phyloP scores from a whole-genome alignment of 2,329 filamentous ascomycete genomes.

The Gnomoniopsis sp. region DNA sequence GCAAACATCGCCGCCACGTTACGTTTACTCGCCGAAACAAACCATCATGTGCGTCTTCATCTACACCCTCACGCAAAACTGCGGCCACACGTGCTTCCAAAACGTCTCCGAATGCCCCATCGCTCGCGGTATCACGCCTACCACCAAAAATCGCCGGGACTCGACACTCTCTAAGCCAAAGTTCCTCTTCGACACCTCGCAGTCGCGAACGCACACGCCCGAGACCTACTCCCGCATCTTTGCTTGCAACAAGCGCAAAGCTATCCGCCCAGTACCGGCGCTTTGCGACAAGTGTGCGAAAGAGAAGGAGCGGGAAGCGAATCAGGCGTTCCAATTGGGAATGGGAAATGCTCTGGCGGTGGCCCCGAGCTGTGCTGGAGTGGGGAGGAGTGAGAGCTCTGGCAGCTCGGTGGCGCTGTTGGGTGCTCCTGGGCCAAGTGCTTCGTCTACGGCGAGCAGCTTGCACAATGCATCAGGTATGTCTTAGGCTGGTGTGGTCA shows the following conservation, averaged over 20 bases:
- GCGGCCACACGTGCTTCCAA: slow-evolving; percentile 31
- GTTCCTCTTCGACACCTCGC: slow-evolving; percentile 18
- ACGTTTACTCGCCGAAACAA: no score
- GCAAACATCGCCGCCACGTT: no score
- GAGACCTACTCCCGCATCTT: slow-evolving; percentile 2
- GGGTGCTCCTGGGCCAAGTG: neutral
- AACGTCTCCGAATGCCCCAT: slow-evolving; percentile 31
- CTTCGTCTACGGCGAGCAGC: neutral
- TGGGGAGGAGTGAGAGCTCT: neutral
- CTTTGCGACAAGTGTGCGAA: slow-evolving; percentile 2
- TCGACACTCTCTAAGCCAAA: slow-evolving; percentile 20
- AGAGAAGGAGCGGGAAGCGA: neutral
- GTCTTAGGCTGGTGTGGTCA: neutral
- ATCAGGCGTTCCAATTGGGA: neutral
- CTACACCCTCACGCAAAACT: slow-evolving; percentile 25
- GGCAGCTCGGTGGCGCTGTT: neutral
- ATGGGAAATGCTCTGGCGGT: neutral
- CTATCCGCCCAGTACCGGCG: slow-evolving; percentile 5
- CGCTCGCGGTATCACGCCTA: slow-evolving; percentile 21
- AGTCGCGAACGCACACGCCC: slow-evolving; percentile 1
- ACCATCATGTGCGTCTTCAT: slow-evolving; percentile 31
- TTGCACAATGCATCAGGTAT: neutral
- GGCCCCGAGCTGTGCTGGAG: neutral
- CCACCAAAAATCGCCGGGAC: slow-evolving; percentile 18
- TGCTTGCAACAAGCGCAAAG: slow-evolving; percentile 13